Conservation (phyloP, 73 alveolate species). For the Tetrahymena elliotti region DNA sequence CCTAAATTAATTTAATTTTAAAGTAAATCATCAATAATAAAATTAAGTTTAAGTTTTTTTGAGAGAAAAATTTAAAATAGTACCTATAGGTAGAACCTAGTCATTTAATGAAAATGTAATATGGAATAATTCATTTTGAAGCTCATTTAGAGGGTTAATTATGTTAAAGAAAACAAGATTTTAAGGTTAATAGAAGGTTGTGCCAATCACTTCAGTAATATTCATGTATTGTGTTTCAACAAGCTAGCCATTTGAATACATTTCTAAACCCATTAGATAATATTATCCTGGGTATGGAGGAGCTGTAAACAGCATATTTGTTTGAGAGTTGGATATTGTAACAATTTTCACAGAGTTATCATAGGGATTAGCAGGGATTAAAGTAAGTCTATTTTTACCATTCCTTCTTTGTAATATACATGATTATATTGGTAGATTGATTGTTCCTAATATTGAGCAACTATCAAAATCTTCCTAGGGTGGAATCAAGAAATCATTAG, state of each 20-base stretch:
- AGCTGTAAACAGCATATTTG: not conserved
- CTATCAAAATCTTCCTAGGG: not conserved
- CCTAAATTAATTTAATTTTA: not conserved
- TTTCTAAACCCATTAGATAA: not conserved
- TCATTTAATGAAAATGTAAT: not conserved
- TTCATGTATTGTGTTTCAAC: not conserved
- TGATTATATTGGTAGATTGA: not conserved
- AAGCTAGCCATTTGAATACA: not conserved
- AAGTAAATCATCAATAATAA: no score
- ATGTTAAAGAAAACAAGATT: not conserved
- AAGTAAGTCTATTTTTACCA: not conserved
- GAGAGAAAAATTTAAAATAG: not conserved
- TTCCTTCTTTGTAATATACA: not conserved
- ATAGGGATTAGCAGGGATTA: not conserved
- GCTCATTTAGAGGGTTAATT: not conserved
- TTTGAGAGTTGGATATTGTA: not conserved
- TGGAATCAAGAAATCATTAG: not conserved
- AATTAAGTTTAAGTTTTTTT: no score
- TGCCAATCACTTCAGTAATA: not conserved
- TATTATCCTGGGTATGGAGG: not conserved
- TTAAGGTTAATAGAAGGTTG: not conserved
- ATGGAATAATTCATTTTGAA: not conserved
- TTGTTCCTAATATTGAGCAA: not conserved
- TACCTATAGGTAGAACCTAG: not conserved
- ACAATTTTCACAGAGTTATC: not conserved